Conservation (phyloP, 1,139 yeast genomes). For the Diutina rugosa region DNA sequence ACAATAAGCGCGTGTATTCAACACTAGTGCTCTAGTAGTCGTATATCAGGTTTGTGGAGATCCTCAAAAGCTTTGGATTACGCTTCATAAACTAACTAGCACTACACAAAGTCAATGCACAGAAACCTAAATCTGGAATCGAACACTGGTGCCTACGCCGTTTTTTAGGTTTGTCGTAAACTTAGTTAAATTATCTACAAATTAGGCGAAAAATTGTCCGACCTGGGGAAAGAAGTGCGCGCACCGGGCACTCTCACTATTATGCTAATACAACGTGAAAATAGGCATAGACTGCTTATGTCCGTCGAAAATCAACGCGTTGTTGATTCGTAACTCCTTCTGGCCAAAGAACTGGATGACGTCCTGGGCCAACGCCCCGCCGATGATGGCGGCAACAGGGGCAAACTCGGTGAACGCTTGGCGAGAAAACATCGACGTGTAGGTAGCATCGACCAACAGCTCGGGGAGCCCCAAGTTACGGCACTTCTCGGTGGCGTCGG, state of each 20-base stretch:
- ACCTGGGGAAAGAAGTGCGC: neutral
- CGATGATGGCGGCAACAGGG: slow-evolving; percentile 80
- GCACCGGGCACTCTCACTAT: neutral
- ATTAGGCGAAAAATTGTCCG: neutral
- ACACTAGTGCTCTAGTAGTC: too few species aligned
- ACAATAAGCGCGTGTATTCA: too few species aligned
- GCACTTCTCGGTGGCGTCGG: slow-evolving; percentile 12
- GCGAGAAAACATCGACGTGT: slow-evolving; percentile 24
- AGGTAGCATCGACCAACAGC: slow-evolving; percentile 22
- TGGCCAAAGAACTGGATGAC: slow-evolving; percentile 70
- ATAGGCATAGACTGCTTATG: slow-evolving; percentile 64
- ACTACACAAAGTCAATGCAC: neutral
- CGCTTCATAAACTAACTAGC: neutral
- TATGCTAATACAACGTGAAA: slow-evolving; percentile 27
- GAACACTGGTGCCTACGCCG: neutral
- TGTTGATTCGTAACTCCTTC: slow-evolving; percentile 73
- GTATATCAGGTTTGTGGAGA: too few species aligned
- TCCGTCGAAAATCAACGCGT: slow-evolving; percentile 69
- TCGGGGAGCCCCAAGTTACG: slow-evolving; percentile 21
- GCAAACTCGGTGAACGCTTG: slow-evolving; percentile 63
- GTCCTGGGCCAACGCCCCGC: slow-evolving; percentile 88
- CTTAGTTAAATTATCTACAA: neutral
- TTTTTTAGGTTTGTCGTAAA: neutral
- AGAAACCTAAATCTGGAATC: neutral
- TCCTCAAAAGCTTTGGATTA: too few species aligned